These are phyloP conservation scores for Nectriaceae sp. DNA, from an alignment of 2,329 filamentous ascomycete species.

Conservation along the genomic window DNA sequence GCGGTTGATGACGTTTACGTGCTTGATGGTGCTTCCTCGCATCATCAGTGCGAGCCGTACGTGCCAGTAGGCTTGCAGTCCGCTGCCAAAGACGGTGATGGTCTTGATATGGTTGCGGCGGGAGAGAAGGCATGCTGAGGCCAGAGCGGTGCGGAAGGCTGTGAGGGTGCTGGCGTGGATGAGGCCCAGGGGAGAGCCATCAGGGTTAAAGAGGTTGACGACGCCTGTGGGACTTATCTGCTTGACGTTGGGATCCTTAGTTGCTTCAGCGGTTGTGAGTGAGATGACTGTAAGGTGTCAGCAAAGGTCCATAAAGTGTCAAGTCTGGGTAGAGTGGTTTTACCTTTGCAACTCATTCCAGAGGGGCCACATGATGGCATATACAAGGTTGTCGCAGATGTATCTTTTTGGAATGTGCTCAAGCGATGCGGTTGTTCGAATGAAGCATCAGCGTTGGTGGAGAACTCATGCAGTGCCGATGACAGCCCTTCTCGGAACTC, in stretches of 20 bases:
- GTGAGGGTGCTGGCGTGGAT: slow-evolving; percentile 75
- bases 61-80: slow-evolving; percentile 94
- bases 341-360: slow-evolving; percentile 70
- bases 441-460: slow-evolving; percentile 51
- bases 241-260: slow-evolving; percentile 28
- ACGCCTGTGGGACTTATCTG: slow-evolving; percentile 61
- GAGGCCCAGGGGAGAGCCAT: slow-evolving; percentile 65
- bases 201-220: slow-evolving; percentile 66
- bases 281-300: slow-evolving; percentile 57
- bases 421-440: slow-evolving; percentile 59
- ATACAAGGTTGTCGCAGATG: slow-evolving; percentile 65
- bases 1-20: slow-evolving; percentile 82
- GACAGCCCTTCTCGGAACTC: slow-evolving; percentile 51
- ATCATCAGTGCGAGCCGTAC: slow-evolving; percentile 80
- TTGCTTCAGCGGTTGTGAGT: slow-evolving; percentile 46
- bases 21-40: slow-evolving; percentile 68
- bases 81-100: slow-evolving; percentile 82
- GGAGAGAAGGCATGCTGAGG: slow-evolving; percentile 65
- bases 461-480: slow-evolving; percentile 62
- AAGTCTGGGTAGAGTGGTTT: slow-evolving; percentile 4
- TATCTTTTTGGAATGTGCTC: slow-evolving; percentile 47
- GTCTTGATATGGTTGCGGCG: slow-evolving; percentile 72
- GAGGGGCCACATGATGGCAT: slow-evolving; percentile 69
- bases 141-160: slow-evolving; percentile 77
- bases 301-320: neutral